Conservation (phyloP, 768 basidiomycete genomes). For the Amanita jacksonii region DNA sequence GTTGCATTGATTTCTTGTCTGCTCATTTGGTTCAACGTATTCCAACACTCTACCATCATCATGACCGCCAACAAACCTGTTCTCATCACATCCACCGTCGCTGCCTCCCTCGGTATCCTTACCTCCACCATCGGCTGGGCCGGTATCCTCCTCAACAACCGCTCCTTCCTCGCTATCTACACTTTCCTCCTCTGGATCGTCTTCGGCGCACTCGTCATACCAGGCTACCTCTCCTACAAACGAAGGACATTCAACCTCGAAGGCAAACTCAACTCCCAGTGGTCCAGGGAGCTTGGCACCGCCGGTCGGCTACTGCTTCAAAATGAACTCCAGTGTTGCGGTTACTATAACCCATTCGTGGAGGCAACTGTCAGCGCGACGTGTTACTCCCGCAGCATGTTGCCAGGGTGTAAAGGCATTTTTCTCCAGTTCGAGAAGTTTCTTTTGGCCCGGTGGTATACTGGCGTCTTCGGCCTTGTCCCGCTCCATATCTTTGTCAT, state of each 20-base stretch:
- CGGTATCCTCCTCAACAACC: conserved; percentile 80
- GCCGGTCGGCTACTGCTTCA: conserved; percentile 57
- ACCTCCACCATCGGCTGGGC: conserved; percentile 72
- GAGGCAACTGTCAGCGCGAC: conserved; percentile 67
- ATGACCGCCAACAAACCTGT: conserved; percentile 59
- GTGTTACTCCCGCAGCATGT: conserved; percentile 59
- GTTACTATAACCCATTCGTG: conserved; percentile 71
- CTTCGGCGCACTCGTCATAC: conserved; percentile 62
- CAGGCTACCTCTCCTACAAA: conserved; percentile 76
- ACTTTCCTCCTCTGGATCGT: conserved; percentile 70
- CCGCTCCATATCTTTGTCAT: conserved; percentile 60
- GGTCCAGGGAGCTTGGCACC: conserved; percentile 53
- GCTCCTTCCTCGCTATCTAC: conserved; percentile 72
- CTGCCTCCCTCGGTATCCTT: conserved; percentile 47
- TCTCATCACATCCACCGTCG: conserved; percentile 61
- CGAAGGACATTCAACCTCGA: conserved; percentile 48
- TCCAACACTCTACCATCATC: conserved; percentile 55
- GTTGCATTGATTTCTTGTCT: conserved; percentile 53
- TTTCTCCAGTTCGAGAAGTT: conserved; percentile 48
- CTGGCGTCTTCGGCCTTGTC: conserved; percentile 51
- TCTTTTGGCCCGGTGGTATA: conserved; percentile 56
- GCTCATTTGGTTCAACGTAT: conserved; percentile 73
- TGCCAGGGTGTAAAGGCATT: conserved; percentile 66
- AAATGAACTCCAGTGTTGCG: conserved; percentile 68
- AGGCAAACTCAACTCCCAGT: conserved; percentile 70